These are phyloP conservation scores for Strobilomyces confusus DNA, from an alignment of 768 basidiomycete species.

Conservation along the genomic window DNA sequence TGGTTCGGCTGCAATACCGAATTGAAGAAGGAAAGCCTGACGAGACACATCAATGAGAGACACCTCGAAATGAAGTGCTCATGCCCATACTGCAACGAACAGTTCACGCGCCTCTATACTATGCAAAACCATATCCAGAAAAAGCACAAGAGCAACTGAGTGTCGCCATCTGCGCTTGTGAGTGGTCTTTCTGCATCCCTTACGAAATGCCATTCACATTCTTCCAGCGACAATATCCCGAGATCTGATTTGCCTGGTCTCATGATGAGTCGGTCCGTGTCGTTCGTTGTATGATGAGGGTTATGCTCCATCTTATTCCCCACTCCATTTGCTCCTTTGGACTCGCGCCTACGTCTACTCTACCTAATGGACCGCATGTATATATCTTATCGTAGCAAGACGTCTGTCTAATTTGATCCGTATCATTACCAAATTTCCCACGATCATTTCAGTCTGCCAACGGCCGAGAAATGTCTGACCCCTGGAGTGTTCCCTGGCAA, in stretches of 20 bases:
- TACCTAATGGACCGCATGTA: too few species aligned
- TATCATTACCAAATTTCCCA: too few species aligned
- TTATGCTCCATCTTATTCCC: too few species aligned
- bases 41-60: constrained; percentile 24
- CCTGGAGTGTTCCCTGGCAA: too few species aligned
- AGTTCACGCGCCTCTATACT: constrained; percentile 27
- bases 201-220: not conserved
- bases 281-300: not conserved
- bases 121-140: constrained; percentile 10
- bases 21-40: too few species aligned
- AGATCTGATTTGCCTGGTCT: constrained; percentile 1
- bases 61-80: constrained; percentile 17
- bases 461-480: too few species aligned
- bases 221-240: not conserved
- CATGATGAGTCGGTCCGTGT: not conserved
- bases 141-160: constrained; percentile 9
- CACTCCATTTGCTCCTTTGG: too few species aligned
- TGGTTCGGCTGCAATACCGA: too few species aligned
- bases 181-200: not conserved
- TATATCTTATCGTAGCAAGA: too few species aligned
- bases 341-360: too few species aligned
- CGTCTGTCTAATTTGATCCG: too few species aligned
- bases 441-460: too few species aligned
- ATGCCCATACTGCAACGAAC: constrained; percentile 19
- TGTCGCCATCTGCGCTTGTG: not conserved